These are phyloP conservation scores for sunflower (Helianthus annuus) DNA, from an alignment of 129 eudicot species.

Conservation along the genomic window DNA sequence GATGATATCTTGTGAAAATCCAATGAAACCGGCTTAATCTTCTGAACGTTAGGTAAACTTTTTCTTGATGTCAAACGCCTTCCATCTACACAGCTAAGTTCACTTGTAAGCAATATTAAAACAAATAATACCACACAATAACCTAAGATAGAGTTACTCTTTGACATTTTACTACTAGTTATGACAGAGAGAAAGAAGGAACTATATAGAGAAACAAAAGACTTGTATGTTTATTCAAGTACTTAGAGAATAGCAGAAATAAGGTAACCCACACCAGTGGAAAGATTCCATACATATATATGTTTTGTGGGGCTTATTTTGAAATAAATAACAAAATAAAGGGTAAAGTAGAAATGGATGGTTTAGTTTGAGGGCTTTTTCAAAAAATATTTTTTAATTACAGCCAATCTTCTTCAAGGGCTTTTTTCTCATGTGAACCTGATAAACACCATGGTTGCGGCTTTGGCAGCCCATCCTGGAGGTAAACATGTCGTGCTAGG, in stretches of 20 bases:
- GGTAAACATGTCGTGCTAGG: too few relatives aligned
- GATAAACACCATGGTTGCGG: too few relatives aligned
- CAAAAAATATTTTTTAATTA: conserved; percentile 7
- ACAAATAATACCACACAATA: conserved; percentile 22
- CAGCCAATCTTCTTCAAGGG: not conserved
- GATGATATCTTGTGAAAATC: not conserved
- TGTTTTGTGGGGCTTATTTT: not conserved
- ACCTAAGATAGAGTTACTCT: conserved; percentile 5
- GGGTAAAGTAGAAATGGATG: conserved; percentile 12
- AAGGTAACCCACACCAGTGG: conserved; percentile 19
- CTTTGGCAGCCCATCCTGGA: too few relatives aligned
- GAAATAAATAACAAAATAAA: not conserved
- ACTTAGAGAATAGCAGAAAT: not conserved
- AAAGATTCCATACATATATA: conserved; percentile 22
- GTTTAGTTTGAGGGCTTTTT: conserved; percentile 6
- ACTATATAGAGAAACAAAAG: not conserved
- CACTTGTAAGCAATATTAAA: conserved; percentile 27
- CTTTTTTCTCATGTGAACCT: too few relatives aligned
- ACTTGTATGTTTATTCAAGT: conserved; percentile 6
- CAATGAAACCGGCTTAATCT: not conserved
- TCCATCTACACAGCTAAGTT: conserved; percentile 19
- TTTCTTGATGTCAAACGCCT: conserved; percentile 23
- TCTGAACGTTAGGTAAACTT: not conserved
- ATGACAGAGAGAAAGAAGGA: not conserved
- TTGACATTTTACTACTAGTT: conserved; percentile 25